Conservation (phyloP, 2,329 filamentous ascomycete genomes). For the Penicillium sp. region DNA sequence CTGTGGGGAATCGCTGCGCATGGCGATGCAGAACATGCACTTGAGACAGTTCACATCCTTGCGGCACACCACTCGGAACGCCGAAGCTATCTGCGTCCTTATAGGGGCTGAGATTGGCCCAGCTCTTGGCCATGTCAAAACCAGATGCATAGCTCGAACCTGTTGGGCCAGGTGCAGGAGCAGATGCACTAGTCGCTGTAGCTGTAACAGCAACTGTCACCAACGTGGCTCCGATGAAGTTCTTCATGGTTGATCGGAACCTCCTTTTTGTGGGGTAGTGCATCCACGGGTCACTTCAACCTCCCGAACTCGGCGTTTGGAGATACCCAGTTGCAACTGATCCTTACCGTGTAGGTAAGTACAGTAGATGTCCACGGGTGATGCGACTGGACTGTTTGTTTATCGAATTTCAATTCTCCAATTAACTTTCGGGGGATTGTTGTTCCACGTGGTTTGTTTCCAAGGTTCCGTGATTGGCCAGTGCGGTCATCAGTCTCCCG, state of each 20-base stretch:
- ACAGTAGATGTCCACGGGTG: not conserved
- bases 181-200: constrained; percentile 4
- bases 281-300: not conserved
- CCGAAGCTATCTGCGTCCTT: constrained; percentile 21
- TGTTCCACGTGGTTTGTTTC: not conserved
- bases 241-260: constrained; percentile 8
- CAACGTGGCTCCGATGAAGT: constrained; percentile 2
- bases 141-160: constrained; percentile 22
- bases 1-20: constrained; percentile 46
- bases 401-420: not conserved
- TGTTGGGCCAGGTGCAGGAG: constrained; percentile 15
- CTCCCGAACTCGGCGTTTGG: not conserved
- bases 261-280: not conserved
- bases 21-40: constrained; percentile 49
- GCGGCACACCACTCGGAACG: constrained; percentile 40
- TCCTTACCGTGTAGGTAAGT: not conserved
- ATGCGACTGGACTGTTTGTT: not conserved
- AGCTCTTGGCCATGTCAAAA: constrained; percentile 27
- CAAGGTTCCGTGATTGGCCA: not conserved
- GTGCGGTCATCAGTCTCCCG: too few species aligned
- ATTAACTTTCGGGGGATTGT: not conserved
- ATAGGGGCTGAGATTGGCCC: constrained; percentile 28
- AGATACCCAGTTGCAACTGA: not conserved
- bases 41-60: constrained; percentile 50
- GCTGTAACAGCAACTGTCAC: constrained; percentile 4